Evolutionary conservation across 2,329 filamentous ascomycete species (phyloP).

Genomic region (Ophiostoma novo-ulmi): DNA sequence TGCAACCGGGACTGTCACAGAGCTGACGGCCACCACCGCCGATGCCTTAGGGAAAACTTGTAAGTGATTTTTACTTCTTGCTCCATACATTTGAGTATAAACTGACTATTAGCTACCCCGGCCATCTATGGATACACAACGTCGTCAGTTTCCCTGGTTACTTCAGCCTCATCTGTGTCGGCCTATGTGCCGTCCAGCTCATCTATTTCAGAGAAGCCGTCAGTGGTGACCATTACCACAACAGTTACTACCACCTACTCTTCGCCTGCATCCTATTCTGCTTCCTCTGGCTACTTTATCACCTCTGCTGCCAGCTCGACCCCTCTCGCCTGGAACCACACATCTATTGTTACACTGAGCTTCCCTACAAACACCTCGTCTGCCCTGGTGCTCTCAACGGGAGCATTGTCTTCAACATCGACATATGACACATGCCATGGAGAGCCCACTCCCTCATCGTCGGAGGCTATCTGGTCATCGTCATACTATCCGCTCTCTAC

Average conservation of each 20-base stretch:
- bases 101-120: background rate
- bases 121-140: background rate
- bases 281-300: background rate
- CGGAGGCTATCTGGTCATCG: background rate
- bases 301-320: background rate
- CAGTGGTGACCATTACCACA: conserved; percentile 7
- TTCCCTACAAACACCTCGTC: conserved; percentile 4
- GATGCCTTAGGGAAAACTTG: background rate
- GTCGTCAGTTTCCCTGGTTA: background rate
- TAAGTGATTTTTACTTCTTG: background rate
- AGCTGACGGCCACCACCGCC: background rate
- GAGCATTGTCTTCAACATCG: background rate
- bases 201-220: background rate
- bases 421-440: background rate
- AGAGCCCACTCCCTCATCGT: background rate
- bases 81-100: background rate
- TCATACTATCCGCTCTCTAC: background rate
- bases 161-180: conserved; percentile 1
- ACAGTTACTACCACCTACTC: background rate
- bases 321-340: background rate
- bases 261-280: background rate
- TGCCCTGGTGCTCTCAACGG: background rate
- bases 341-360: background rate
- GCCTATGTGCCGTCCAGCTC: background rate
- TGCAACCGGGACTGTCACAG: background rate